Base-by-base conservation (phyloP, 805 yeast genomes). In the Ogataea neopini region DNA sequence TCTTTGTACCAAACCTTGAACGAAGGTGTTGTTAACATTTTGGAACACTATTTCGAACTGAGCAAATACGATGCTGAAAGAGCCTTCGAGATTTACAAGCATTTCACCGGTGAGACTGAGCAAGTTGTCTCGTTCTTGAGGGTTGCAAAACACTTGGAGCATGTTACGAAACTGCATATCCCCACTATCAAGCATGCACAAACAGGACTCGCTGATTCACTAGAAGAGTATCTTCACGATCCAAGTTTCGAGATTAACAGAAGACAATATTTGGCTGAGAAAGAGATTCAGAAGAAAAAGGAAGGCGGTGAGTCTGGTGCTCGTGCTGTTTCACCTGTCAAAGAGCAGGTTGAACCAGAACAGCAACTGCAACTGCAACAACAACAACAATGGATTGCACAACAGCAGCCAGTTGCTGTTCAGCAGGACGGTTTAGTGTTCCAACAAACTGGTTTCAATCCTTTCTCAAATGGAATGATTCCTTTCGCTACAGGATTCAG, bases 181-280 rank as follows among this genome's bases (percentile, higher is more conserved):
- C 99, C 99, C 30, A 91, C 96, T 11, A 91, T 94, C 51, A 88
- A 88, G 63, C 99, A 94, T 68, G 98, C 98, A 1, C 97, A 97
- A 18, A 91, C 97, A 2, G 94, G 96, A 20, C 75, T 94, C 53
- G 86, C 96, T 3, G 77, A 83, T 28, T 84, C 95, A 11, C 77
- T 94, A 51, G 94, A 89, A 62, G 97, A 91, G 57, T 95, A 92
- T 65, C 71, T 94, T 55, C 78, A 83, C 54, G 97, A 92, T 62
- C 89, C 91, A 7, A 83, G 84, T 57, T 89, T 89, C 67, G 96
- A 89, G 56, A 68, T 71, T 7, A 89, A 88, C 63, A 79, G 95
- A 64, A 72, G 82, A 50, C 95, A 87, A 60, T 89, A 86, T 60
- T 67, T 88, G 52, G 81, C 81, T 33, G 92, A 87, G 58, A 83